phyloP scores from a whole-genome alignment of 345 rosid genomes.

The Brassica incana region DNA sequence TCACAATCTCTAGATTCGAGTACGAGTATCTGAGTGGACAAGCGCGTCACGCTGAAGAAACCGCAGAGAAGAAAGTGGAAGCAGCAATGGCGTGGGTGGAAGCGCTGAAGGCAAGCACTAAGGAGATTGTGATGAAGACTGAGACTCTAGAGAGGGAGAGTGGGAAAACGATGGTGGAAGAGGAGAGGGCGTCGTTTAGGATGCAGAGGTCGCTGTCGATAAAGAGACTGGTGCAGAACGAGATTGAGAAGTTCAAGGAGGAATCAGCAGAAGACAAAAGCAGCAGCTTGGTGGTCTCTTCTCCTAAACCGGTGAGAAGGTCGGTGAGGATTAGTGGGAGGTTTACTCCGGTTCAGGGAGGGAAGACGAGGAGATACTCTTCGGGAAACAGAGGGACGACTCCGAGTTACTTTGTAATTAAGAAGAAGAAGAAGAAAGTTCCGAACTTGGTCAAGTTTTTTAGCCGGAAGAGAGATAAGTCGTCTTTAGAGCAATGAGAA shows the following conservation, averaged over 20 bases:
- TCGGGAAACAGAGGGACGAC: conserved; percentile 45
- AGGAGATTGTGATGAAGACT: conserved; percentile 58
- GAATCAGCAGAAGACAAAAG: conserved; percentile 20
- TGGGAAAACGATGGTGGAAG: conserved; percentile 51
- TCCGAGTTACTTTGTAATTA: conserved; percentile 49
- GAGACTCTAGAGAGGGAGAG: conserved; percentile 51
- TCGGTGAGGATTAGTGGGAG: conserved; percentile 41
- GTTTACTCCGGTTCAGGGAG: conserved; percentile 45
- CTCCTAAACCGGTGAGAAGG: conserved; percentile 39
- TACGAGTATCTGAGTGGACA: conserved; percentile 72
- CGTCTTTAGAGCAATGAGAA: conserved; percentile 19
- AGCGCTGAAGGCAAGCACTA: conserved; percentile 77
- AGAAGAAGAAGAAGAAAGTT: conserved; percentile 65
- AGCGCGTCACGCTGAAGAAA: conserved; percentile 64
- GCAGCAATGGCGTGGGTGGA: conserved; percentile 94
- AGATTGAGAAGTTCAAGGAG: conserved; percentile 46
- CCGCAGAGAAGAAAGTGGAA: conserved; percentile 83
- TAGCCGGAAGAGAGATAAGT: conserved; percentile 39
- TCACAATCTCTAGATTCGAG: conserved; percentile 75
- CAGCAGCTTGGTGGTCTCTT: neutral
- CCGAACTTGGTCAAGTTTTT: conserved; percentile 63
- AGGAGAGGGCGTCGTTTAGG: conserved; percentile 49
- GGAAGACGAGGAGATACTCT: conserved; percentile 47
- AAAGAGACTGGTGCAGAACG: conserved; percentile 53
- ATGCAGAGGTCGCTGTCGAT: conserved; percentile 55